phyloP scores from a whole-genome alignment of 768 basidiomycete species.

The Auricularia sp. region DNA sequence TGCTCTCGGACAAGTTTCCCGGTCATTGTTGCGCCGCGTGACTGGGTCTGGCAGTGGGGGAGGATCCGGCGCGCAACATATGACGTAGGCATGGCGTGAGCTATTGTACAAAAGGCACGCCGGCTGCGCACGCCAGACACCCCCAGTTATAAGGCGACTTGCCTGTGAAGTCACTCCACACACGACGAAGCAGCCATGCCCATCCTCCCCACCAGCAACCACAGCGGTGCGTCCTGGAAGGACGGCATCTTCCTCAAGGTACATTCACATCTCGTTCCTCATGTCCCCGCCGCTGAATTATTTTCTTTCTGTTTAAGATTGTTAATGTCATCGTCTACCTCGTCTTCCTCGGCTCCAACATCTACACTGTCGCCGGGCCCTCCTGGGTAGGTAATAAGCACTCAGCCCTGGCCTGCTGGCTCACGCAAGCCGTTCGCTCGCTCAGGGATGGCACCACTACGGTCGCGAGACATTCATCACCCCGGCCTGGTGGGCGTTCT shows the following conservation, averaged over 20 bases:
- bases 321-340: constrained; percentile 27
- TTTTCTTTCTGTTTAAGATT: constrained; percentile 9
- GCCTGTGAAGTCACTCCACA: not conserved
- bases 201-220: not conserved
- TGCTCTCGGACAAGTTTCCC: no score
- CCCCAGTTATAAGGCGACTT: not conserved
- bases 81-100: not conserved
- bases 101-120: not conserved
- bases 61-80: not conserved
- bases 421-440: not conserved
- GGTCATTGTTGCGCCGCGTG: no score
- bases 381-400: constrained; percentile 27
- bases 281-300: not conserved
- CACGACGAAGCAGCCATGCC: not conserved
- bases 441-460: constrained; percentile 4
- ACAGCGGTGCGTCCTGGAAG: constrained; percentile 14
- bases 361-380: constrained; percentile 28
- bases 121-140: not conserved
- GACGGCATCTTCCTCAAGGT: constrained; percentile 30
- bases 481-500: constrained; percentile 28
- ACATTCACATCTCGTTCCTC: not conserved
- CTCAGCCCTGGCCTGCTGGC: not conserved
- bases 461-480: constrained; percentile 33
- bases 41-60: no score
- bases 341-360: constrained; percentile 24